Conservation (phyloP, 2,329 filamentous ascomycete genomes). For the Penicillium sumatraense region DNA sequence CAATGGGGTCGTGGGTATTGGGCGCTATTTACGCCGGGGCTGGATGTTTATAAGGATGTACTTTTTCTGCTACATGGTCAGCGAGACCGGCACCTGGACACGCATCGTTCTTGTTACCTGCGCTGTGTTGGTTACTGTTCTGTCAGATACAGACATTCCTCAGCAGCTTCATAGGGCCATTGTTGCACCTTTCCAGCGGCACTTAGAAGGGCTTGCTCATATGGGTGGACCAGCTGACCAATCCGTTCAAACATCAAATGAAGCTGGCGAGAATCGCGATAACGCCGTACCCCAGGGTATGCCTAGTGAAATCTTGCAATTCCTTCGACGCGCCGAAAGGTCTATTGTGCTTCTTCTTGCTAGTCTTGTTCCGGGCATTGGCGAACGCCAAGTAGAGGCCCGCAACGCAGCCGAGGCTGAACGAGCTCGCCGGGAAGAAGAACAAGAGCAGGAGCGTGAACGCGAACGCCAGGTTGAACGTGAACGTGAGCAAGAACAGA, state of each 20-base stretch:
- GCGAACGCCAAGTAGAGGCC: constrained; percentile 63
- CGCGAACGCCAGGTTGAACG: constrained; percentile 13
- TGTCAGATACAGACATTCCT: constrained; percentile 48
- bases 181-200: constrained; percentile 47
- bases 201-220: constrained; percentile 50
- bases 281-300: constrained; percentile 7
- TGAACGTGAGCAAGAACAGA: background rate
- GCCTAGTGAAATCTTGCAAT: constrained; percentile 26
- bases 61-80: constrained; percentile 64
- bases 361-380: constrained; percentile 65
- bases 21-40: constrained; percentile 48
- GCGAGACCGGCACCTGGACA: constrained; percentile 52
- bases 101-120: constrained; percentile 46
- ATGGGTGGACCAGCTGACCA: constrained; percentile 30
- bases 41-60: constrained; percentile 65
- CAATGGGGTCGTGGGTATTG: constrained; percentile 40
- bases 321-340: constrained; percentile 56
- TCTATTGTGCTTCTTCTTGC: constrained; percentile 66
- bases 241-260: constrained; percentile 9
- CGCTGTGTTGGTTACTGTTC: constrained; percentile 43
- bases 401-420: constrained; percentile 56
- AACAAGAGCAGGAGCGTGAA: constrained; percentile 15
- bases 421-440: constrained; percentile 24
- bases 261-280: constrained; percentile 5
- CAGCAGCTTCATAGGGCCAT: constrained; percentile 37